Evolutionary conservation across 495 filamentous ascomycete genomes (phyloP).

Genomic region (Xylaria telfairii): DNA sequence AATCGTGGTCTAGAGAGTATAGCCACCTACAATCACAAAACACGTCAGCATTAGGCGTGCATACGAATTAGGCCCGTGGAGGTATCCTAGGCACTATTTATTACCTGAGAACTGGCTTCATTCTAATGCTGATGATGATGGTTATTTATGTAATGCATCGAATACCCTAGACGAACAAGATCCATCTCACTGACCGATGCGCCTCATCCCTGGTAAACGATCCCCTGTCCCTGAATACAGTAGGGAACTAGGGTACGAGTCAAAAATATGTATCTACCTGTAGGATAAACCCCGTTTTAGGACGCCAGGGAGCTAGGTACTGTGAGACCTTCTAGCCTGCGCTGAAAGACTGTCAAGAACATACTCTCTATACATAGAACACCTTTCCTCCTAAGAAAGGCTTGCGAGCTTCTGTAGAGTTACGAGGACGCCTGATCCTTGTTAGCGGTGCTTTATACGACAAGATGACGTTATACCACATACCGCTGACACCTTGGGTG

Average conservation of each 20-base stretch:
- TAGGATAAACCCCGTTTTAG: too few species aligned
- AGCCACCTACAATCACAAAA: too few species aligned
- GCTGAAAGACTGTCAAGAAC: constrained; percentile 15
- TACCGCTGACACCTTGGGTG: constrained; percentile 89
- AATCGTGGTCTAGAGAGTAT: too few species aligned
- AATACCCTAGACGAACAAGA: not conserved
- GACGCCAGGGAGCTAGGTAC: not conserved
- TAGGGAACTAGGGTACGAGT: not conserved
- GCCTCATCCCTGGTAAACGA: not conserved
- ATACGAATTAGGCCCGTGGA: too few species aligned
- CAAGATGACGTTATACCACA: constrained; percentile 35
- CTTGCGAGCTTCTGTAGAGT: constrained; percentile 53
- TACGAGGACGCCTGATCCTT: constrained; percentile 50
- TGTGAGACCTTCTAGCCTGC: constrained; percentile 14
- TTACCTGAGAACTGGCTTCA: not conserved
- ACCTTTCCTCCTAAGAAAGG: constrained; percentile 35
- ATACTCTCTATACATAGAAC: constrained; percentile 9
- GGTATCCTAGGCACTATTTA: not conserved
- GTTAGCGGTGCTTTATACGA: constrained; percentile 13
- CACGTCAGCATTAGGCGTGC: not conserved
- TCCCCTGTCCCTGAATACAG: not conserved
- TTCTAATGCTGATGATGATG: not conserved
- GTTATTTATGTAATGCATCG: not conserved
- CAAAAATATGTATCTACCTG: too few species aligned
- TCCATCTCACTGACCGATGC: not conserved